Evolutionary conservation across 2,329 filamentous ascomycete genomes (phyloP).

Genomic region (Penicillium hesseltinei): DNA sequence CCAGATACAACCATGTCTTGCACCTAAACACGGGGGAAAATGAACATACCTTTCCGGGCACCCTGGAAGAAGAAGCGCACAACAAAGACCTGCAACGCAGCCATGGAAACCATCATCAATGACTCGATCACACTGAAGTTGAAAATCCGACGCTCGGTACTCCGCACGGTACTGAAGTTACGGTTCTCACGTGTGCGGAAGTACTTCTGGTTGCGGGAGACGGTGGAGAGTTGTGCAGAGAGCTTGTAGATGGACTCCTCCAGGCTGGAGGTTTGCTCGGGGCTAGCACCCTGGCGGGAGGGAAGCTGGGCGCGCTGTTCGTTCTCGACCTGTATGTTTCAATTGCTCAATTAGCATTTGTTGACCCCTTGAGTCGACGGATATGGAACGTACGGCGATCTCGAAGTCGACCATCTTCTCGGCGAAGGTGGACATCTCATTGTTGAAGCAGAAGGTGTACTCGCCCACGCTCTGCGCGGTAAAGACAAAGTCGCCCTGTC

Average conservation of each 20-base stretch:
- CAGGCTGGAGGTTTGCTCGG: slow-evolving; percentile 82
- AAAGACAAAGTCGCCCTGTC: slow-evolving; percentile 97
- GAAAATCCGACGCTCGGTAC: slow-evolving; percentile 92
- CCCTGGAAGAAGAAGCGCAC: slow-evolving; percentile 99
- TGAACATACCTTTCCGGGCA: slow-evolving; percentile 60
- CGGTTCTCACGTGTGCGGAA: slow-evolving; percentile 98
- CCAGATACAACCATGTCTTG: background rate
- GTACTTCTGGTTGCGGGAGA: slow-evolving; percentile 97
- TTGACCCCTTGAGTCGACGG: background rate
- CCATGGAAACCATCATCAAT: slow-evolving; percentile 90
- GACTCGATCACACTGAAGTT: slow-evolving; percentile 96
- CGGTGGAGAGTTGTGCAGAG: slow-evolving; percentile 86
- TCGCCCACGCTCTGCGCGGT: slow-evolving; percentile 84
- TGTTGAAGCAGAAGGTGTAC: slow-evolving; percentile 97
- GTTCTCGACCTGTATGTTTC: slow-evolving; percentile 71
- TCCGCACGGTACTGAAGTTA: slow-evolving; percentile 96
- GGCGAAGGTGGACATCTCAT: slow-evolving; percentile 95
- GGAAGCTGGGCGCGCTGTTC: slow-evolving; percentile 79
- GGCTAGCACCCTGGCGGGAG: slow-evolving; percentile 80
- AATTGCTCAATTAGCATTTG: background rate
- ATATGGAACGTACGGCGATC: slow-evolving; percentile 69
- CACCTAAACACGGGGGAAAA: background rate
- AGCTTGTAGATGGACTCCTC: slow-evolving; percentile 96
- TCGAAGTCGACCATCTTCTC: slow-evolving; percentile 99
- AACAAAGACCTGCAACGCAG: slow-evolving; percentile 91